Evolutionary conservation across 1,139 yeast genomes (phyloP).

Genomic region (Pichia sp.): DNA sequence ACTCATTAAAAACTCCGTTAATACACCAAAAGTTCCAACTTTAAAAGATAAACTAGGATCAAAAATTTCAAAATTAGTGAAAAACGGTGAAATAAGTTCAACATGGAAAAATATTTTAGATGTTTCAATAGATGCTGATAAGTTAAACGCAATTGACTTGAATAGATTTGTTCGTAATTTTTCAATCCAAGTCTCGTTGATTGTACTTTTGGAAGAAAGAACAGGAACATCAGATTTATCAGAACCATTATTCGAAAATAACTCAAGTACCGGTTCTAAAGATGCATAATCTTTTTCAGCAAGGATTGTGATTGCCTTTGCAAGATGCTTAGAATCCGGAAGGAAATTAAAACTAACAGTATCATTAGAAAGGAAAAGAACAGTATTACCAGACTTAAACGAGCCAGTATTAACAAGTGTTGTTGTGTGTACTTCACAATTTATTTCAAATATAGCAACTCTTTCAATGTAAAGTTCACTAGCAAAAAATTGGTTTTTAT

Average conservation of each 20-base stretch:
- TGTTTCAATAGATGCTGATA: constrained; percentile 15
- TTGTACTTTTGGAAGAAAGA: not conserved
- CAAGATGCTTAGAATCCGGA: constrained; percentile 20
- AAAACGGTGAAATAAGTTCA: constrained; percentile 23
- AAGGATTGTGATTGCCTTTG: constrained; percentile 18
- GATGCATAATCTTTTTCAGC: constrained; percentile 18
- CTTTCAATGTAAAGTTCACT: constrained; percentile 11
- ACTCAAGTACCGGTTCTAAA: constrained; percentile 16
- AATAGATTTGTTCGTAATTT: constrained; percentile 2
- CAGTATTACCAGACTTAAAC: constrained; percentile 20
- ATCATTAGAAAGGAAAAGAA: constrained; percentile 16
- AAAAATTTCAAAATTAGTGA: constrained; percentile 15
- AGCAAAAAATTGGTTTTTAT: constrained; percentile 11
- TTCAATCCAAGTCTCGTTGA: constrained; percentile 3
- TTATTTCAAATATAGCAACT: constrained; percentile 15
- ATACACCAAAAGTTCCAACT: constrained; percentile 10
- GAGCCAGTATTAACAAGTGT: constrained; percentile 22
- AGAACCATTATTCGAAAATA: not conserved
- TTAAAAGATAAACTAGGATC: constrained; percentile 13
- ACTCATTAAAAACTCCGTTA: constrained; percentile 4
- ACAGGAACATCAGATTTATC: not conserved
- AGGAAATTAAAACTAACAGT: constrained; percentile 15
- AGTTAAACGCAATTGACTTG: constrained; percentile 6
- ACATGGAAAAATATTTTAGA: constrained; percentile 14
- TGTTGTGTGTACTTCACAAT: constrained; percentile 15